phyloP scores from a whole-genome alignment of 176 grass and related monocot species.

The Triticum turgidum region DNA sequence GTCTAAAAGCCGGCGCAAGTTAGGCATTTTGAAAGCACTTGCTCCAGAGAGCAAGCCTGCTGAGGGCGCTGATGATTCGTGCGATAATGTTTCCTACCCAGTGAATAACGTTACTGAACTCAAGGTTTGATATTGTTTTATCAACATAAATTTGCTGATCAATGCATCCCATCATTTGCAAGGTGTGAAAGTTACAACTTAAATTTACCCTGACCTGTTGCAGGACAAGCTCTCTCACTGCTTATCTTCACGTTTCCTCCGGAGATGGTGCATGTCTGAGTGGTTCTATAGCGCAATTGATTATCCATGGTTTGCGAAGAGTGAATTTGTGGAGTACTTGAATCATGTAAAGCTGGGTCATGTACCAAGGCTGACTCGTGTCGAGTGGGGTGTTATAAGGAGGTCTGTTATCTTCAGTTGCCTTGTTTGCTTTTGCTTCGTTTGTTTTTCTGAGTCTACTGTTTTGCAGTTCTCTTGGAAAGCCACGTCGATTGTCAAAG shows the following conservation, averaged over 20 bases:
- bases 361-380: slow-evolving; percentile 83
- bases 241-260: slow-evolving; percentile 80
- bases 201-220: slow-evolving; percentile 32
- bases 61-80: slow-evolving; percentile 47
- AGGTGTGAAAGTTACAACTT: slow-evolving; percentile 8
- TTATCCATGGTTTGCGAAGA: slow-evolving; percentile 95
- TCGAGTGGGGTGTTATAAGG: slow-evolving; percentile 95
- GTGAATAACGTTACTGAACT: slow-evolving; percentile 47
- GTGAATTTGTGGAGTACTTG: slow-evolving; percentile 96
- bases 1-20: slow-evolving; percentile 65
- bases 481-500: slow-evolving; percentile 86
- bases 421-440: slow-evolving; percentile 16
- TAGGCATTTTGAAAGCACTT: slow-evolving; percentile 66
- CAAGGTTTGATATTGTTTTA: slow-evolving; percentile 57
- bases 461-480: slow-evolving; percentile 93
- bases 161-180: slow-evolving; percentile 14
- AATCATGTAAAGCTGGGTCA: slow-evolving; percentile 95
- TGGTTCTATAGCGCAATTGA: slow-evolving; percentile 99
- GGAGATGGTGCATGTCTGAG: slow-evolving; percentile 93
- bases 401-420: slow-evolving; percentile 53
- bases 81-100: slow-evolving; percentile 47
- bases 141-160: slow-evolving; percentile 9
- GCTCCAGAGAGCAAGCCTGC: slow-evolving; percentile 49
- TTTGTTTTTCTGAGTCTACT: slow-evolving; percentile 27
- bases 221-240: slow-evolving; percentile 82